Base-by-base conservation (phyloP, 2,329 filamentous ascomycete species). In the Cladosporium cucumerinum region DNA sequence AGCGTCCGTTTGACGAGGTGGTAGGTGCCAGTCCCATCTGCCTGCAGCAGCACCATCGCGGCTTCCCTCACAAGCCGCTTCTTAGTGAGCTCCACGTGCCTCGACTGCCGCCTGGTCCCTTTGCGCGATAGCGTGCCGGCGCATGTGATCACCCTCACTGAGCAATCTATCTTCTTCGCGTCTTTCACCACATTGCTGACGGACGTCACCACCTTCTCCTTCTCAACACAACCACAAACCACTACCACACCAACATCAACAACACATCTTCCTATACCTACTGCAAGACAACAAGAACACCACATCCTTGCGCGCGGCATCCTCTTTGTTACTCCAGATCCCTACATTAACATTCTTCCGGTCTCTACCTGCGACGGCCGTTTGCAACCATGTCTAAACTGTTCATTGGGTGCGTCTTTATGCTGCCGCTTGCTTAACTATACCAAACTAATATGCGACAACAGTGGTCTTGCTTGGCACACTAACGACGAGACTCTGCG, bases 401-500 rank as follows among this genome's bases (percentile, higher is more conserved):
- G 74, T 97, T 97, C 78, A 92, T 97, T 79, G 93, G 93, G 93
- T 96, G 85, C 82, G 89, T 75, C 51, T 26, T 26, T 32, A 34
- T 32, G 18, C 49, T n/a, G 1, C 25, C 25, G 43, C 32, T 32
- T 57, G 61, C 32, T 18, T n/a, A 12, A 30, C 32, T 57, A 16
- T 32, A 48, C n/a, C 46, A 3, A 26, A 43, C 54, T 64, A 58
- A 64, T 21, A 14, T 58, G 34, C 57, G 36, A 32, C 52, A 25
- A 57, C 75, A 97, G 94, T 76, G 95, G 95, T 85, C 92, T 99
- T 72, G 92, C 95, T 75, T 99, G 95, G 95, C 93, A 97, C 83
- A 99, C 95, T 69, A 93, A 96, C 79, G 94, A 98, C 81, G 81
- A 82, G 52, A 93, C 91, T 71, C 84, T 99, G 70, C 90, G 91